phyloP scores from a whole-genome alignment of 1,284 basidiomycete genomes.

The Tilletia caries region DNA sequence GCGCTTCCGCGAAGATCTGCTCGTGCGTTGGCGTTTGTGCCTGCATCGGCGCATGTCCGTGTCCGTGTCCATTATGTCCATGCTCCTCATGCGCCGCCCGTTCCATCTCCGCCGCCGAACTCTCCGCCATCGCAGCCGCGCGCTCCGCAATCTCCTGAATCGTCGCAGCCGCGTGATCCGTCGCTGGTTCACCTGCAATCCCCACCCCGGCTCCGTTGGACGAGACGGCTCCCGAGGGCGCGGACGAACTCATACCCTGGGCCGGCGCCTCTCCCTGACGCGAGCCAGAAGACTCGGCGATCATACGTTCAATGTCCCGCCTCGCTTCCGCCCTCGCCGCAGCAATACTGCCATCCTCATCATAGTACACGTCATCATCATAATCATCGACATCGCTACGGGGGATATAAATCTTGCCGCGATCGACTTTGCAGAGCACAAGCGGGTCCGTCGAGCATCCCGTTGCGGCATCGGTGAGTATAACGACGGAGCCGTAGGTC shows the following conservation, averaged over 20 bases:
- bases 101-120: constrained; percentile 6
- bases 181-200: background rate
- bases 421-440: constrained; percentile 86
- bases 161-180: background rate
- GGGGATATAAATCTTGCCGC: constrained; percentile 63
- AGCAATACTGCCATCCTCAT: no score
- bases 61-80: background rate
- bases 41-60: background rate
- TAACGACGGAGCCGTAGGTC: constrained; percentile 84
- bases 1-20: constrained; percentile 6
- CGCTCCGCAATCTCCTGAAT: constrained; percentile 6
- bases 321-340: background rate
- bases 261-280: no score
- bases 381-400: constrained; percentile 20
- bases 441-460: constrained; percentile 81
- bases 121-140: constrained; percentile 3
- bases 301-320: background rate
- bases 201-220: no score
- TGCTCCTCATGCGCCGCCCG: background rate
- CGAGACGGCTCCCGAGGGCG: no score
- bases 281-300: no score
- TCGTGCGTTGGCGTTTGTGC: background rate
- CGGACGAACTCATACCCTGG: no score
- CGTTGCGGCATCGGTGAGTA: constrained; percentile 76
- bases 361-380: no score